phyloP scores from a whole-genome alignment of 768 basidiomycete genomes.

The Grammothele lineata region DNA sequence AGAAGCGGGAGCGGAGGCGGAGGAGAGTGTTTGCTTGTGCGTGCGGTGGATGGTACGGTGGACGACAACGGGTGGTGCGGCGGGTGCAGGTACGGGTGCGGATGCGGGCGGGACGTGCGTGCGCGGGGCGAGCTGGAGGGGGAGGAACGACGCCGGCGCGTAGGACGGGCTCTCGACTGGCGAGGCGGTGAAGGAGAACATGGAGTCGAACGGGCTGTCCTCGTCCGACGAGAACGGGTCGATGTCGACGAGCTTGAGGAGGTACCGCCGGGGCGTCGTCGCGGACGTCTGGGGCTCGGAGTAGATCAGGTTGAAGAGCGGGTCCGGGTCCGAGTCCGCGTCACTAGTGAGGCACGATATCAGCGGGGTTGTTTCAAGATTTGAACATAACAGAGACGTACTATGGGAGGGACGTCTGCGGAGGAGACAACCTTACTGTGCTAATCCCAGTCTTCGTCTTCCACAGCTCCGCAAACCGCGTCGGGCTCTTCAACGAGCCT shows the following conservation, averaged over 20 bases:
- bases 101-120: not conserved
- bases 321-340: constrained; percentile 11
- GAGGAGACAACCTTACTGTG: constrained; percentile 8
- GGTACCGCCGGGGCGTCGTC: constrained; percentile 8
- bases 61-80: not conserved
- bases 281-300: not conserved
- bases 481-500: not conserved
- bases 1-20: no score
- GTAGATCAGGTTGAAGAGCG: constrained; percentile 5
- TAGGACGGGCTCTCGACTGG: constrained; percentile 20
- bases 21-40: no score
- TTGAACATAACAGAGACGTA: constrained; percentile 5
- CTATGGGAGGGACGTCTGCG: constrained; percentile 11
- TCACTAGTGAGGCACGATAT: constrained; percentile 5
- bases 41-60: no score
- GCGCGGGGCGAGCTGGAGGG: not conserved
- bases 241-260: constrained; percentile 11
- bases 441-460: constrained; percentile 3
- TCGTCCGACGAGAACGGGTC: constrained; percentile 8
- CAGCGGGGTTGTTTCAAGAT: not conserved
- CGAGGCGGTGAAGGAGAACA: constrained; percentile 20
- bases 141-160: constrained; percentile 9
- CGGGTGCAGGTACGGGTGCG: not conserved
- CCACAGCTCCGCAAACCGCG: constrained; percentile 5
- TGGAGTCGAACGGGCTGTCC: constrained; percentile 10